A percentile compares a stretch with the other conserved stretches of the same genome.
Evolutionary conservation across 2,329 filamentous ascomycete genomes (phyloP).

Genomic region (Verticillium albo-atrum): DNA sequence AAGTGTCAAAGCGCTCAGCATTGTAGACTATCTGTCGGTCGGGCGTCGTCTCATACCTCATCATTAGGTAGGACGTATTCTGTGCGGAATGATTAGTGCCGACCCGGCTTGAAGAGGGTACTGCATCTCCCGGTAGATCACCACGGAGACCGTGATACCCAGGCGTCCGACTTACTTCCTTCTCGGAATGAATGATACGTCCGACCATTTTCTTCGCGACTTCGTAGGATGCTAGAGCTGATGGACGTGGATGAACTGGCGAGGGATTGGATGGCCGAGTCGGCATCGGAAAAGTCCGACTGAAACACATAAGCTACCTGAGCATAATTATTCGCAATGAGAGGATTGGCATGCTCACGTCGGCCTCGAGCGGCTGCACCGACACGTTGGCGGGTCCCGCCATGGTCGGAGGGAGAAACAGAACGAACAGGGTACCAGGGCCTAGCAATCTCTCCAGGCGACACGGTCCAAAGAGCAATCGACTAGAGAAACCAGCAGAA

Average conservation of each 20-base stretch:
- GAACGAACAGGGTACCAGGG: no score
- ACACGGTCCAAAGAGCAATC: no score
- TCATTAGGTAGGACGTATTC: conserved; percentile 22
- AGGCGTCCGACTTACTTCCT: conserved; percentile 3
- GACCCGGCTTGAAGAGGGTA: background rate
- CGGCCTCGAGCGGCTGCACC: background rate
- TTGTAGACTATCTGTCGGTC: background rate
- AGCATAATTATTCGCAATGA: no score
- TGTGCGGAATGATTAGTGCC: background rate
- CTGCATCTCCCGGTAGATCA: background rate
- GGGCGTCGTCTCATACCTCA: conserved; percentile 16
- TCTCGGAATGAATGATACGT: conserved; percentile 31
- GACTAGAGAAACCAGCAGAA: no score
- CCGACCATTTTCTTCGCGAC: conserved; percentile 33
- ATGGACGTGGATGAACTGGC: conserved; percentile 23
- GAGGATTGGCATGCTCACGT: no score
- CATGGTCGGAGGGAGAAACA: background rate
- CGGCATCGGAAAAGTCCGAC: background rate
- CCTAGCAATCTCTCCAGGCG: no score
- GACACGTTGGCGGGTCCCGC: background rate
- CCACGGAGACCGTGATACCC: background rate
- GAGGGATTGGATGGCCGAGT: background rate
- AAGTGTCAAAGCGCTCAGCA: background rate
- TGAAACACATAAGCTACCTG: background rate
- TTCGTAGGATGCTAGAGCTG: conserved; percentile 29